Percentiles rank a stretch among this genome's conserved stretches.
These are phyloP conservation scores for Fusarium sp. DNA, from an alignment of 2,329 filamentous ascomycete genomes.

Conservation along the genomic window DNA sequence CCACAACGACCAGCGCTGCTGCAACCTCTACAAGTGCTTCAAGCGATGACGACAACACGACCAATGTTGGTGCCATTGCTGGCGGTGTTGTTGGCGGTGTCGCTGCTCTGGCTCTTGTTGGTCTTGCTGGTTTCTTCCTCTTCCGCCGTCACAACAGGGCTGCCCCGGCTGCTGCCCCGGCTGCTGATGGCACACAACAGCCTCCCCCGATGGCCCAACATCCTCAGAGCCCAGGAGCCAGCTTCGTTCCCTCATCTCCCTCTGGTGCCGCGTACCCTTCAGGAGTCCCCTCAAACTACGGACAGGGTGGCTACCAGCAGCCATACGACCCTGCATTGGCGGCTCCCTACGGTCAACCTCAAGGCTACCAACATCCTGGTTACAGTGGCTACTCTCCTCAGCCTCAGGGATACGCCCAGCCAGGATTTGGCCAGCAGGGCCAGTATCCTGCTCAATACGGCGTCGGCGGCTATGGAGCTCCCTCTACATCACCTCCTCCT, in stretches of 20 bases:
- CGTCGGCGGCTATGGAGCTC: slow-evolving; percentile 37
- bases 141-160: slow-evolving; percentile 55
- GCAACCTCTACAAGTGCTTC: slow-evolving; percentile 38
- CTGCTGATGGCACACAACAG: slow-evolving; percentile 21
- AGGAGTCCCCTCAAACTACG: slow-evolving; percentile 46
- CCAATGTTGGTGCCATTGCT: slow-evolving; percentile 59
- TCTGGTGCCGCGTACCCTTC: slow-evolving; percentile 46
- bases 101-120: slow-evolving; percentile 57
- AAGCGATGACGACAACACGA: slow-evolving; percentile 42
- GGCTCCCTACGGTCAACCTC: slow-evolving; percentile 42
- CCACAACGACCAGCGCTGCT: slow-evolving; percentile 24
- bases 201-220: slow-evolving; percentile 40
- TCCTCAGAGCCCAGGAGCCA: slow-evolving; percentile 41
- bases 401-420: slow-evolving; percentile 42
- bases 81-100: slow-evolving; percentile 64
- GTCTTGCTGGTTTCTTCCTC: slow-evolving; percentile 57
- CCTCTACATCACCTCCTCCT: slow-evolving; percentile 48
- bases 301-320: slow-evolving; percentile 42
- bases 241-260: slow-evolving; percentile 42
- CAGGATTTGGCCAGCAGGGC: slow-evolving; percentile 41
- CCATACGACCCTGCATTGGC: slow-evolving; percentile 46
- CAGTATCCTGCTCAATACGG: slow-evolving; percentile 46
- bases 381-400: slow-evolving; percentile 44
- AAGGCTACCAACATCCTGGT: slow-evolving; percentile 40
- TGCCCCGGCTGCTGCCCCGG: slow-evolving; percentile 36